Evolutionary conservation across 2,329 filamentous ascomycete species (phyloP), one percentile per base, ranked within the genome.

Genomic region (Verticillium nonalfalfae): DNA sequence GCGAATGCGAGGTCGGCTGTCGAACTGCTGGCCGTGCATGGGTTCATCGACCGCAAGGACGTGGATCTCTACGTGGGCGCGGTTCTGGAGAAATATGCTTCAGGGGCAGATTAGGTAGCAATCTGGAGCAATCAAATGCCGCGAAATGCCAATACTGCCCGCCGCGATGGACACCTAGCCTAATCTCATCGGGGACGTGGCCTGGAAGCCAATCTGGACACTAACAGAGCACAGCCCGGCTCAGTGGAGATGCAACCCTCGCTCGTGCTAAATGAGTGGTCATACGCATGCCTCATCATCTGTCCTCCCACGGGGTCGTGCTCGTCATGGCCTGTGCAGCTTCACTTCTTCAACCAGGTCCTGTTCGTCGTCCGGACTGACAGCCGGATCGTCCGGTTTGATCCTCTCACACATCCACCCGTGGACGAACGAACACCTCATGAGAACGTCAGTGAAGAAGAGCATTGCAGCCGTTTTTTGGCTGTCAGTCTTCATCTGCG

Each of bases 31-130:
- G 40, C 45, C 1, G 58, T 50, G 36, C 58, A 59, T 31, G 58
- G 58, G n/a, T 59, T 59, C 26, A 54, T 59, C 31, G 58, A 59
- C 33, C 45, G 14, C 26, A 39, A 50, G 10, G 40, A 59, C 45
- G 15, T 31, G 36, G 36, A 45, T 2, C 15, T 31, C 2, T 38
- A 58, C 26, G 34, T 57, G 33, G 55, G n/a, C 15, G 55, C 33
- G 13, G 9, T 57, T 1, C 4, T 57, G 7, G 26, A 34, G 13
- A 57, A 50, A 18, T 50, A 50, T 18, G 45, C 45, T 5, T 50
- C 45, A 11, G 45, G 45, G 18, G 45, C 45, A 26, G 45, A 50
- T 50, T 50, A 50, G 18, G 45, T 13, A 13, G 35, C 35, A 36
- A 36, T 36, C 13, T 36, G 7, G 35, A 36, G 35, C 7, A 36